Percentiles rank a stretch among this genome's conserved stretches.
Conservation (phyloP, 495 filamentous ascomycete genomes). For the Hypoxylon cercidicola region DNA sequence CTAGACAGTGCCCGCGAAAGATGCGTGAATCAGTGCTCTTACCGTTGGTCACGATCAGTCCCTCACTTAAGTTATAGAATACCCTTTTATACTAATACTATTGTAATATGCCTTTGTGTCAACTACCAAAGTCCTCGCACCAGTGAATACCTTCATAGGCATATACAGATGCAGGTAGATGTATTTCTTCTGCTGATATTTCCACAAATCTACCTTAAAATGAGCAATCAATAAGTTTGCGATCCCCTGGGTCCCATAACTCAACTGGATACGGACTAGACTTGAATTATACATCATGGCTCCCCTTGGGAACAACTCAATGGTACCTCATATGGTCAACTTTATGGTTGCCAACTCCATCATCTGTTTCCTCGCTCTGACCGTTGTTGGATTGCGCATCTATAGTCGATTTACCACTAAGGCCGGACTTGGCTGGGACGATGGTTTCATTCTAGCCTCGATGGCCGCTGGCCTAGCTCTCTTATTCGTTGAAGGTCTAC, state of each 20-base stretch:
- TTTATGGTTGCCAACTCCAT: conserved; percentile 1
- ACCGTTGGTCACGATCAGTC: too few species aligned
- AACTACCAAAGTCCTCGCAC: too few species aligned
- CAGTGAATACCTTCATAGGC: too few species aligned
- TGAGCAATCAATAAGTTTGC: not conserved
- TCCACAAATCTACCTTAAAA: too few species aligned
- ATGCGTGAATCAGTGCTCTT: too few species aligned
- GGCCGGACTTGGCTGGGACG: conserved; percentile 17
- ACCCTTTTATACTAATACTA: too few species aligned
- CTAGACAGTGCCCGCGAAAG: too few species aligned
- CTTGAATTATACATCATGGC: not conserved
- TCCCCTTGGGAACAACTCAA: not conserved
- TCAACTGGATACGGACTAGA: not conserved
- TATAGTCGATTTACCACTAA: conserved; percentile 2
- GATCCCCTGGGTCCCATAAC: not conserved
- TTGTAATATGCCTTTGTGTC: too few species aligned
- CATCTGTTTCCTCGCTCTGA: conserved; percentile 13
- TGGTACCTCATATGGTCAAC: conserved; percentile 14
- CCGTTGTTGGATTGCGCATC: conserved; percentile 4
- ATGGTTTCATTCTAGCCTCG: conserved; percentile 5
- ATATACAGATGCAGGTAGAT: too few species aligned
- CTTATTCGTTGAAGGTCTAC: conserved; percentile 1
- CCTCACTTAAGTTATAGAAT: too few species aligned
- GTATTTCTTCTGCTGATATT: too few species aligned
- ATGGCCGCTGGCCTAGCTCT: conserved; percentile 6